A percentile compares a stretch with the other conserved stretches of the same genome.
These are phyloP conservation scores for Rhodotorula diobovata DNA, from an alignment of 768 basidiomycete genomes.

Conservation along the genomic window DNA sequence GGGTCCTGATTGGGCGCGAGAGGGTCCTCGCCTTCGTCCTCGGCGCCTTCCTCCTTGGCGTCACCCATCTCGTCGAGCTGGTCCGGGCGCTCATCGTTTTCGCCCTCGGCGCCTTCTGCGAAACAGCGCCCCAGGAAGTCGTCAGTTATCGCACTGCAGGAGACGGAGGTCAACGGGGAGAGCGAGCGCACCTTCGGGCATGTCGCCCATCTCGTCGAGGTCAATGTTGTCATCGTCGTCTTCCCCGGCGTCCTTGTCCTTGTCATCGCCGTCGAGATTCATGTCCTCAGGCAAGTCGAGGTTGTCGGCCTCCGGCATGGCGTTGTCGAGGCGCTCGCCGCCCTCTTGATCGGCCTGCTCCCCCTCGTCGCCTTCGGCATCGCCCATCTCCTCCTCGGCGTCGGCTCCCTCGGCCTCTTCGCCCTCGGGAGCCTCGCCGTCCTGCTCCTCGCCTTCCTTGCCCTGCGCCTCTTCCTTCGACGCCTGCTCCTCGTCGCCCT, in stretches of 20 bases:
- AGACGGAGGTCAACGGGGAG: too few species aligned
- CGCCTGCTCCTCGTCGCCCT: constrained; percentile 40
- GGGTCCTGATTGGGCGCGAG: constrained; percentile 73
- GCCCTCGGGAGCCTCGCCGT: constrained; percentile 31
- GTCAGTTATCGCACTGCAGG: background rate
- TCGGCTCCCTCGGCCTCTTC: constrained; percentile 32
- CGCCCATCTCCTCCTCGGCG: constrained; percentile 30
- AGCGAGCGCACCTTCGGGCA: constrained; percentile 38
- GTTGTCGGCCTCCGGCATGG: constrained; percentile 70
- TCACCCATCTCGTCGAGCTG: constrained; percentile 51
- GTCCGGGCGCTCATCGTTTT: constrained; percentile 45
- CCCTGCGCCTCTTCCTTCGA: constrained; percentile 42
- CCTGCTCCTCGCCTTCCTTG: constrained; percentile 41
- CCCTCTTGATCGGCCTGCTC: constrained; percentile 57
- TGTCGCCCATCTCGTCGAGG: constrained; percentile 40
- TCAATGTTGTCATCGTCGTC: constrained; percentile 45
- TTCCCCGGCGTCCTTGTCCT: constrained; percentile 43
- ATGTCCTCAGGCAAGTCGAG: constrained; percentile 87
- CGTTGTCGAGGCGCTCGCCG: constrained; percentile 63
- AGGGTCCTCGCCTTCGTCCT: constrained; percentile 57
- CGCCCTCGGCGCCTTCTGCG: constrained; percentile 45
- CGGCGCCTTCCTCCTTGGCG: constrained; percentile 43
- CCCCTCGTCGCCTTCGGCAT: constrained; percentile 42
- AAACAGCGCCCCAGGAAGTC: background rate
- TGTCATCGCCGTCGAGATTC: constrained; percentile 53